Base-by-base conservation (phyloP, 345 rosid species). In the Geranium brycei region DNA sequence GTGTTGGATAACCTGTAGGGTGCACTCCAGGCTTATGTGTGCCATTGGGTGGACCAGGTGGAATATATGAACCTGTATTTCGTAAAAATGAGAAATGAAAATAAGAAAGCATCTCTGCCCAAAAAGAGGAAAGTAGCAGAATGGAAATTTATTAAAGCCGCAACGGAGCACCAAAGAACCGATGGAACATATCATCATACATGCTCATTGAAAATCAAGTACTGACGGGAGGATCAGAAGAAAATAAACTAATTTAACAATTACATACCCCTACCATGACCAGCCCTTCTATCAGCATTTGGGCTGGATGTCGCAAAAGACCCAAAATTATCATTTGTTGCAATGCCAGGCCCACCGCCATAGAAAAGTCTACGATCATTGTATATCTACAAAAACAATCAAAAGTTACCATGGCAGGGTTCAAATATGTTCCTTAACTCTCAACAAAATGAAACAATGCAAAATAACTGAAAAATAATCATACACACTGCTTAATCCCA, bases 311-410 rank as follows among this genome's bases (percentile, higher is more conserved):
- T 70, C 1, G 78, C 69, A 68, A 68, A 78, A 64, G 82, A 73
- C 11, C 89, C 86, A 71, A 85, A 82, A 75, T 71, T 79, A 74
- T 91, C 96, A 77, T 79, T 88, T 57, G 91, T 78, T 58, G 81
- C 71, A 65, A 85, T 80, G 75, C 95, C 97, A 75, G 92, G 84
- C 2, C 95, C 92, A 65, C 89, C 88, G 60, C 91, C 91, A 79
- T 80, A 85, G 80, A 75, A 90, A 62, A 79, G 80, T 69, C 99
- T 88, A 72, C 96, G 81, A 35, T 95, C 97, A 75, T 91, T 95
- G 82, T 91, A 95, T 28, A 95, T 91, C 99, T 95, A 75, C 53
- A 47, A 8, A 47, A 47, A 7, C 12, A 47, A 47, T 6, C 13
- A 47, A 47, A 47, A 6, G 53, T 47, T 6, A 47, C 53, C 53